Conservation (phyloP, 352 stramenopile genomes). For the Globisporangium radiosum region DNA sequence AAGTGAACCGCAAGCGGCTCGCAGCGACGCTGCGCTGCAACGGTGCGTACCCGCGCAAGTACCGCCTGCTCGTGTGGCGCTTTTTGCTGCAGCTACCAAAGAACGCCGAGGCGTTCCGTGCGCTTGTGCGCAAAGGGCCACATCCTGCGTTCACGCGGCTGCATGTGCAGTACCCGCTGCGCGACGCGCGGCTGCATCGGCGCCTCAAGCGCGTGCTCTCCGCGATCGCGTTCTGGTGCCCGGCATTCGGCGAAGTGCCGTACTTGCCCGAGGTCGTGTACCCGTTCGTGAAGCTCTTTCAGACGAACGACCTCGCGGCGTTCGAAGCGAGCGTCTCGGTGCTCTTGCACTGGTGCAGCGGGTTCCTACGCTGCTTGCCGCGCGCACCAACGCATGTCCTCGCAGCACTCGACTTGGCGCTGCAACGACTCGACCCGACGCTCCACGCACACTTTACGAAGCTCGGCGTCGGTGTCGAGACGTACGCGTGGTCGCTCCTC, state of each 20-base stretch:
- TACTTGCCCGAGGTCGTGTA: conserved; percentile 84
- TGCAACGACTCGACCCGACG: conserved; percentile 62
- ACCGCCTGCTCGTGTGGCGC: conserved; percentile 77
- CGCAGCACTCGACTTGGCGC: conserved; percentile 53
- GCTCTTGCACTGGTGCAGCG: conserved; percentile 79
- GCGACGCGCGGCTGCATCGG: conserved; percentile 63
- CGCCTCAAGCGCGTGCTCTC: conserved; percentile 77
- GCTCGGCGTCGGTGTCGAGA: conserved; percentile 47
- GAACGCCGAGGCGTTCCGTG: conserved; percentile 74
- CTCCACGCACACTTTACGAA: conserved; percentile 75
- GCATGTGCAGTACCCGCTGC: conserved; percentile 72
- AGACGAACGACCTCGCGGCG: conserved; percentile 80
- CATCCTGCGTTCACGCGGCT: conserved; percentile 67
- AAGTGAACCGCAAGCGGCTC: conserved; percentile 58
- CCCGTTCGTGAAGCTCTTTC: conserved; percentile 85
- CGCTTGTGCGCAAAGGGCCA: conserved; percentile 66
- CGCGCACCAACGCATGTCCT: conserved; percentile 76
- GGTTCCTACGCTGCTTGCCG: conserved; percentile 79
- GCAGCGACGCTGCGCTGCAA: conserved; percentile 59
- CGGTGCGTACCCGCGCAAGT: conserved; percentile 75
- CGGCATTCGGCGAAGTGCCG: conserved; percentile 80
- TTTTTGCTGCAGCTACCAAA: conserved; percentile 80
- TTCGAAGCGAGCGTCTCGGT: conserved; percentile 86
- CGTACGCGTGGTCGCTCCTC: conserved; percentile 84
- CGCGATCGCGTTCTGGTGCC: conserved; percentile 87